Conservation (phyloP, 2,329 filamentous ascomycete species). For the Ilyonectria destructans region DNA sequence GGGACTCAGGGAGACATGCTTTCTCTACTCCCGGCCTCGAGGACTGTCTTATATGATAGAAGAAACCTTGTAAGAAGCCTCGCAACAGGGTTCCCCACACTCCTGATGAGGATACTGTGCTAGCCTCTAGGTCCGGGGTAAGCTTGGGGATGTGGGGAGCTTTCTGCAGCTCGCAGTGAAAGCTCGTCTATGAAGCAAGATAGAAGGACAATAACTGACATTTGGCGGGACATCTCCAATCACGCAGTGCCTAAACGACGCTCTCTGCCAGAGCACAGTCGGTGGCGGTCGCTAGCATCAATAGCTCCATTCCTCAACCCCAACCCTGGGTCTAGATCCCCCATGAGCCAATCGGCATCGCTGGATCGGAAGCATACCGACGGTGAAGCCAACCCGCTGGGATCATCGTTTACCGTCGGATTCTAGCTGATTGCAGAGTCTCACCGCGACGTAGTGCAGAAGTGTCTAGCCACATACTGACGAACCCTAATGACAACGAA, state of each 20-base stretch:
- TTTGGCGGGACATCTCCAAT: background rate
- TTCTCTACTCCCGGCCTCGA: background rate
- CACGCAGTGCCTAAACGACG: background rate
- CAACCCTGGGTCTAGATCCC: background rate
- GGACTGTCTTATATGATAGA: slow-evolving; percentile 17
- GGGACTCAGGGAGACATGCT: background rate
- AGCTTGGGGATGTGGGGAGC: slow-evolving; percentile 19
- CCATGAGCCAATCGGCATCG: slow-evolving; percentile 20
- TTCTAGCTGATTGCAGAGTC: background rate
- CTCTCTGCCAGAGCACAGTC: background rate
- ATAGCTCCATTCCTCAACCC: background rate
- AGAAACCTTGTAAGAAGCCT: background rate
- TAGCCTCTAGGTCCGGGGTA: slow-evolving; percentile 13
- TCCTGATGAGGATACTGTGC: background rate
- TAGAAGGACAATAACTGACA: background rate
- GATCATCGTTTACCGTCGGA: background rate
- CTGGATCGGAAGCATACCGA: slow-evolving; percentile 12
- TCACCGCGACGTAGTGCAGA: background rate
- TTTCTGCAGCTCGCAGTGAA: slow-evolving; percentile 1
- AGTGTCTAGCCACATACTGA: background rate
- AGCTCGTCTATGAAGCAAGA: background rate
- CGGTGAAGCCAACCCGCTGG: slow-evolving; percentile 1
- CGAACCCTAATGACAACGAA: too few relatives aligned
- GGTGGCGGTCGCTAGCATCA: slow-evolving; percentile 7
- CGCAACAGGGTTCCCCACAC: slow-evolving; percentile 11